Conservation (phyloP, 2,329 filamentous ascomycete genomes). For the Monilinia laxa region DNA sequence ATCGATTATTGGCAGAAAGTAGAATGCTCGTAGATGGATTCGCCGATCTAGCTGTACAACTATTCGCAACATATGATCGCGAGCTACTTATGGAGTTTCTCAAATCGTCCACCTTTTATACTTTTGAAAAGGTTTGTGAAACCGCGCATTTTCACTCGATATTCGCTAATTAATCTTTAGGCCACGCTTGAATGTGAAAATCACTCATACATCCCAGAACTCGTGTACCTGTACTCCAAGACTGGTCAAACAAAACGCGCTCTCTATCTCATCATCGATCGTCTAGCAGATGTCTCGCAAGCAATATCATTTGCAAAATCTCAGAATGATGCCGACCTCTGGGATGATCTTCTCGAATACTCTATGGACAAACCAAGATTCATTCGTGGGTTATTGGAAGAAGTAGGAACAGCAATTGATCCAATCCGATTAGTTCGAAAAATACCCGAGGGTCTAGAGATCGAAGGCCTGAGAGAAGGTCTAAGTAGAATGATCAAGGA, state of each 20-base stretch:
- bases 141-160: not conserved
- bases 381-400: constrained; percentile 85
- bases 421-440: constrained; percentile 85
- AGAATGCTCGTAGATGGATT: constrained; percentile 77
- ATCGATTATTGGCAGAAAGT: constrained; percentile 58
- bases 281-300: constrained; percentile 85
- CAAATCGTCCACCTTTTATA: constrained; percentile 79
- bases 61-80: constrained; percentile 84
- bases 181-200: constrained; percentile 76
- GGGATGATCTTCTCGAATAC: constrained; percentile 92
- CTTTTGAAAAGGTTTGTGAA: constrained; percentile 66
- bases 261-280: constrained; percentile 87
- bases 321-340: constrained; percentile 87
- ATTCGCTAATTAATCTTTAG: constrained; percentile 41
- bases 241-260: constrained; percentile 92
- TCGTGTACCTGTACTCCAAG: constrained; percentile 95
- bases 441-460: constrained; percentile 90
- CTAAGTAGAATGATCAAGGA: constrained; percentile 90
- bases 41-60: constrained; percentile 78
- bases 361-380: constrained; percentile 97
- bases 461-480: constrained; percentile 84
- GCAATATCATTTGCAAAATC: constrained; percentile 94
- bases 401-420: constrained; percentile 91
- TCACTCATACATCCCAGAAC: constrained; percentile 79
- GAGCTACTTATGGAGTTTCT: constrained; percentile 82